Conservation (phyloP, 73 alveolate species). For the Tetrahymena malaccensis region DNA sequence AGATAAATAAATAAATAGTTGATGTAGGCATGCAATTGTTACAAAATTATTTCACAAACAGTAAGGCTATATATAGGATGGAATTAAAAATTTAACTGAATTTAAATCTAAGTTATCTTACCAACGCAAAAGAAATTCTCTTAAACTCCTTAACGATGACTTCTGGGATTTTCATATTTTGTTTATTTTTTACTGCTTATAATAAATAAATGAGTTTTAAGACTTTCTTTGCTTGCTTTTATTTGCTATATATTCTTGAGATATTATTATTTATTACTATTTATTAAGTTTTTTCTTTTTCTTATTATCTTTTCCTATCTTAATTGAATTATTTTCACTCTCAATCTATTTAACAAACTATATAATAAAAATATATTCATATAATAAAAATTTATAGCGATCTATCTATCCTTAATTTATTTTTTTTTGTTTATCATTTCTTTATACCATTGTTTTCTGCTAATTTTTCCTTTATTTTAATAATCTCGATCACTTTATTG, state of each 20-base stretch:
- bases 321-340: not conserved
- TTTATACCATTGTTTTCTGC: not conserved
- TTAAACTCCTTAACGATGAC: not conserved
- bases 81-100: not conserved
- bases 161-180: not conserved
- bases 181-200: not conserved
- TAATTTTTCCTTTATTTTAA: not conserved
- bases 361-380: not conserved
- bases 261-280: not conserved
- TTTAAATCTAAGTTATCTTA: not conserved
- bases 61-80: not conserved
- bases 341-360: not conserved
- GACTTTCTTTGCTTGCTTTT: not conserved
- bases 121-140: constrained; percentile 1
- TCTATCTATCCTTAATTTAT: not conserved
- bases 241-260: not conserved
- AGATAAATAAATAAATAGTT: too few species aligned
- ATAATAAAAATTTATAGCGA: not conserved
- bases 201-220: not conserved
- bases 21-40: not conserved
- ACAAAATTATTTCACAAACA: not conserved
- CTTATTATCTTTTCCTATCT: not conserved
- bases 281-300: not conserved
- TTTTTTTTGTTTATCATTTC: not conserved
- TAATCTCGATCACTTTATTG: not conserved